A percentile compares a stretch with the other conserved stretches of the same genome.
These are phyloP conservation scores for Alternaria solani DNA, from an alignment of 2,329 filamentous ascomycete species.

Conservation along the genomic window DNA sequence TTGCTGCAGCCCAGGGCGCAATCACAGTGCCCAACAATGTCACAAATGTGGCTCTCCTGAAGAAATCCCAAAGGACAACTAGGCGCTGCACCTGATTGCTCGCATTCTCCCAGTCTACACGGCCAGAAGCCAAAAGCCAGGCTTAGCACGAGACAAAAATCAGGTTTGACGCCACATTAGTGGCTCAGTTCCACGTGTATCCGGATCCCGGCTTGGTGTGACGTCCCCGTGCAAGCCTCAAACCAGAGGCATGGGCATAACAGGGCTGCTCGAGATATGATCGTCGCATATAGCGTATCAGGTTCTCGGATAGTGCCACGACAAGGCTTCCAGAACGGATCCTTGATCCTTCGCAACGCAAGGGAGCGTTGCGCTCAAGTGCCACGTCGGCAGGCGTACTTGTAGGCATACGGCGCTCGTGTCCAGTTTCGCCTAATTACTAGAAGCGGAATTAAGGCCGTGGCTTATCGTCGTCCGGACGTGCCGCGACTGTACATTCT, in stretches of 20 bases:
- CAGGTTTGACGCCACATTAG: conserved; percentile 30
- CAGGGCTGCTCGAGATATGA: conserved; percentile 8
- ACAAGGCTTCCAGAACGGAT: conserved; percentile 20
- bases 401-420: not conserved
- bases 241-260: conserved; percentile 3
- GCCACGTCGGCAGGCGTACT: not conserved
- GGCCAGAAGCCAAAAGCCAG: conserved; percentile 15
- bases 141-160: conserved; percentile 10
- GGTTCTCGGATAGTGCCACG: not conserved
- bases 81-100: conserved; percentile 10
- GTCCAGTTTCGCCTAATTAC: not conserved
- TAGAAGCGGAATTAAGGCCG: not conserved
- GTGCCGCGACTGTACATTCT: not conserved
- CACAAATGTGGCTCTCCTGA: not conserved
- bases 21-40: conserved; percentile 14
- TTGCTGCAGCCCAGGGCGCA: conserved; percentile 5
- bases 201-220: conserved; percentile 11
- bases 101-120: conserved; percentile 9
- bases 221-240: conserved; percentile 20
- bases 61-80: not conserved
- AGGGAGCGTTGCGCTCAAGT: conserved; percentile 3
- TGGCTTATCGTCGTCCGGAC: not conserved
- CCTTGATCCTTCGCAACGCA: conserved; percentile 9
- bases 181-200: conserved; percentile 30
- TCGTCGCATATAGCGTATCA: conserved; percentile 14